Evolutionary conservation across 495 filamentous ascomycete species (phyloP).

Genomic region (Tuber borchii): DNA sequence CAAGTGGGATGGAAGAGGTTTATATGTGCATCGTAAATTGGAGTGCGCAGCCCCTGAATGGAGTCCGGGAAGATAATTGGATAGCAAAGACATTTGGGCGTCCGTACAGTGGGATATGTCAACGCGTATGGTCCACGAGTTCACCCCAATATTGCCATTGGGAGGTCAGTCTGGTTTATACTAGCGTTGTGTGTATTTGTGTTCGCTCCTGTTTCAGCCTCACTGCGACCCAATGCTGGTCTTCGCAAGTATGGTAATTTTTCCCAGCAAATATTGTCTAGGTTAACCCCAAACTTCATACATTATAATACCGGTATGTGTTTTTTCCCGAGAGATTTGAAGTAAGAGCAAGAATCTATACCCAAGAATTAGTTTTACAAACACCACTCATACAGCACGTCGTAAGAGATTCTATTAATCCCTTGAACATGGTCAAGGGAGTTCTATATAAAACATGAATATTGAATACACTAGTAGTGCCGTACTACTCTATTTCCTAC

Average conservation of each 20-base stretch:
- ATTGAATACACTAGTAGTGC: background rate
- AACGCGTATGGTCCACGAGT: background rate
- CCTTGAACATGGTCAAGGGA: background rate
- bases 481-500: background rate
- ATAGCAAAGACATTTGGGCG: background rate
- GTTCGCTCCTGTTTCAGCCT: background rate
- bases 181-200: background rate
- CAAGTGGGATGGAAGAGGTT: conserved; percentile 2
- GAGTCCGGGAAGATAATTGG: background rate
- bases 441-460: background rate
- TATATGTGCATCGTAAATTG: background rate
- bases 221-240: background rate
- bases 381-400: background rate
- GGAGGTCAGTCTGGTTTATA: background rate
- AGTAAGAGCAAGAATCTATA: background rate
- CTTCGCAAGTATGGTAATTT: background rate
- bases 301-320: background rate
- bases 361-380: background rate
- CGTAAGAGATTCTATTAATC: background rate
- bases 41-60: background rate
- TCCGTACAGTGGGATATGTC: background rate
- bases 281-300: background rate
- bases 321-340: background rate
- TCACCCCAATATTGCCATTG: background rate
- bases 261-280: background rate